Percentiles rank a stretch among this genome's conserved stretches.
Conservation (phyloP, 2,329 filamentous ascomycete species). For the Aspergillus novoparasiticus region DNA sequence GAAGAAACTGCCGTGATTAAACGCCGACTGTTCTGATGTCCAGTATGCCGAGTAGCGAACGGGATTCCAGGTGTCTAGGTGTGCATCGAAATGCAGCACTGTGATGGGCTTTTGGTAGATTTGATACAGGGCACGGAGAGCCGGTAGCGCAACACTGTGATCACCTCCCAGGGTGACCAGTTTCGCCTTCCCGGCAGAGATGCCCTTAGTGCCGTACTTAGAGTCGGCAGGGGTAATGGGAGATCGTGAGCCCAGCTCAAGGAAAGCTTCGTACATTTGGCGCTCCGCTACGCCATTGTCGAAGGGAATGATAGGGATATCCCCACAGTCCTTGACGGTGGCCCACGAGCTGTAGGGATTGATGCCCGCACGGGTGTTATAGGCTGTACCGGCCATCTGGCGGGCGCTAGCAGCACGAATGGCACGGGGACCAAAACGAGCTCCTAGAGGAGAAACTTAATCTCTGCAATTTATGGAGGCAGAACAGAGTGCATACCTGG, state of each 20-base stretch:
- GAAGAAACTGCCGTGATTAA: constrained; percentile 91
- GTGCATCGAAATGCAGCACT: constrained; percentile 75
- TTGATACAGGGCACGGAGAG: constrained; percentile 66
- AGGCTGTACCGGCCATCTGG: constrained; percentile 77
- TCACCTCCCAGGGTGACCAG: constrained; percentile 74
- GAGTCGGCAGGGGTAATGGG: constrained; percentile 36
- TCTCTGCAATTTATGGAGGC: neutral
- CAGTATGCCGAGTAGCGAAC: constrained; percentile 75
- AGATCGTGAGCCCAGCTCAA: constrained; percentile 62
- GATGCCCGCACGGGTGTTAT: constrained; percentile 78
- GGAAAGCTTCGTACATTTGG: constrained; percentile 83
- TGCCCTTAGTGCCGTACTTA: constrained; percentile 31
- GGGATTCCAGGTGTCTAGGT: constrained; percentile 86
- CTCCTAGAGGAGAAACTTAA: constrained; percentile 45
- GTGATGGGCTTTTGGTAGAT: constrained; percentile 65
- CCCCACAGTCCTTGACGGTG: constrained; percentile 81
- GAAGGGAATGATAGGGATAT: constrained; percentile 83
- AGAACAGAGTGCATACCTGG: constrained; percentile 53
- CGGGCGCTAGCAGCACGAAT: constrained; percentile 82
- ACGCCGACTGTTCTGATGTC: constrained; percentile 69
- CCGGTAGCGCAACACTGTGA: constrained; percentile 70
- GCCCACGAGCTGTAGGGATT: constrained; percentile 85
- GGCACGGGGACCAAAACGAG: constrained; percentile 82
- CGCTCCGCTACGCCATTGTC: constrained; percentile 79
- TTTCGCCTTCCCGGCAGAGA: constrained; percentile 48